A percentile compares a stretch with the other conserved stretches of the same genome.
Evolutionary conservation across 768 basidiomycete genomes (phyloP).

Genomic region (Filobasidium floriforme): DNA sequence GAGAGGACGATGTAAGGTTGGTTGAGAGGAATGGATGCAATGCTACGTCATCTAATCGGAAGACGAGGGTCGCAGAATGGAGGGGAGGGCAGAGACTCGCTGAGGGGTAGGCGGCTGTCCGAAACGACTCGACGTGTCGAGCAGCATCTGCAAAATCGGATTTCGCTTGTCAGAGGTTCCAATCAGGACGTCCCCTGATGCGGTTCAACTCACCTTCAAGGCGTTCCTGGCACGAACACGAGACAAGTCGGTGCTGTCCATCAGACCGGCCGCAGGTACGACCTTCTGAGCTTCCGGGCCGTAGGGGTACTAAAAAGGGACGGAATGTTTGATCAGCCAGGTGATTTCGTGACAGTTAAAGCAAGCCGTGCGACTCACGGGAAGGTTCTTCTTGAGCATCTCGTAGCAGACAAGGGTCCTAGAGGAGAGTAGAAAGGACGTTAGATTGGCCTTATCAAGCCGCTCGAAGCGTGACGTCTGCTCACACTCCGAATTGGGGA

Average conservation of each 20-base stretch:
- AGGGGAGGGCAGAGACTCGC: conserved; percentile 28
- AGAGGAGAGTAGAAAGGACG: not conserved
- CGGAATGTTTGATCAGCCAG: conserved; percentile 15
- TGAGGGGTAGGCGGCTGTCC: conserved; percentile 30
- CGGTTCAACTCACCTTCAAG: conserved; percentile 53
- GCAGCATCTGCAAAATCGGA: conserved; percentile 27
- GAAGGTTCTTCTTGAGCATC: conserved; percentile 37
- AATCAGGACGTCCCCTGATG: not conserved
- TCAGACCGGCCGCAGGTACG: conserved; percentile 57
- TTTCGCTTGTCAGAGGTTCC: not conserved
- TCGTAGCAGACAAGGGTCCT: conserved; percentile 34
- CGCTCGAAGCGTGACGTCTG: not conserved
- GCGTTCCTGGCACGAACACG: conserved; percentile 88
- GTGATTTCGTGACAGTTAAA: not conserved
- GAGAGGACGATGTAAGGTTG: conserved; percentile 6
- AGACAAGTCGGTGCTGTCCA: conserved; percentile 78
- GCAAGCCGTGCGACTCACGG: conserved; percentile 17
- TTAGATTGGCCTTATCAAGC: no score
- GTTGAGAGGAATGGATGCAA: not conserved
- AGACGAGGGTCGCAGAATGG: conserved; percentile 16
- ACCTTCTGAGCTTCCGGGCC: conserved; percentile 40
- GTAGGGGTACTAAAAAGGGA: conserved; percentile 59
- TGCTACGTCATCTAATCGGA: not conserved
- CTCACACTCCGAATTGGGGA: conserved; percentile 69
- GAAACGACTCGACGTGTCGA: conserved; percentile 41